These are phyloP conservation scores for Stereocaulon alpinum DNA, from an alignment of 495 filamentous ascomycete species.

Conservation along the genomic window DNA sequence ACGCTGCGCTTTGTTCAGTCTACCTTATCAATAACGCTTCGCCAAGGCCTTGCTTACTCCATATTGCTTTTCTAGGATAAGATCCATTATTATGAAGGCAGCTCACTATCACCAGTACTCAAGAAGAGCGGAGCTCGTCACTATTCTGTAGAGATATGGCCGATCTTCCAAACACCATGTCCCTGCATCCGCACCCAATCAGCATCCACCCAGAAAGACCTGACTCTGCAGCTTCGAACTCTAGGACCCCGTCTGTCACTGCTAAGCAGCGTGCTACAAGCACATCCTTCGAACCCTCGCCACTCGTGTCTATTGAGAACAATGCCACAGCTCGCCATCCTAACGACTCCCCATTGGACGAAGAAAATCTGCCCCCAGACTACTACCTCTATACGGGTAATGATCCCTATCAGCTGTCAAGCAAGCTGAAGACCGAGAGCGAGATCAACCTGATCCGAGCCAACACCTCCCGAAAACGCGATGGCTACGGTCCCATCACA, in stretches of 20 bases:
- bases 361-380: conserved; percentile 50
- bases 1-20: too few relatives aligned
- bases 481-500: conserved; percentile 36
- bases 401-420: conserved; percentile 77
- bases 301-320: conserved; percentile 30
- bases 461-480: conserved; percentile 72
- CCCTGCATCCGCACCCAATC: conserved; percentile 30
- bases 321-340: conserved; percentile 39
- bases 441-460: conserved; percentile 75
- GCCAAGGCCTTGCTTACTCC: too few relatives aligned
- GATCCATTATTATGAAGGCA: neutral
- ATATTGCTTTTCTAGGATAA: too few relatives aligned
- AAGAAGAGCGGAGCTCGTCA: neutral
- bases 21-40: too few relatives aligned
- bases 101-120: neutral
- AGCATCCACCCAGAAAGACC: conserved; percentile 28
- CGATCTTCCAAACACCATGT: neutral
- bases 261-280: conserved; percentile 32
- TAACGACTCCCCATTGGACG: conserved; percentile 32
- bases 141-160: neutral
- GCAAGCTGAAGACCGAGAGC: conserved; percentile 61
- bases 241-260: conserved; percentile 12
- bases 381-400: conserved; percentile 43
- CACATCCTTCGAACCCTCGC: conserved; percentile 32
- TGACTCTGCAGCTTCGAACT: conserved; percentile 17